phyloP scores from a whole-genome alignment of 345 rosid species.

The Gossypium ekmanianum region DNA sequence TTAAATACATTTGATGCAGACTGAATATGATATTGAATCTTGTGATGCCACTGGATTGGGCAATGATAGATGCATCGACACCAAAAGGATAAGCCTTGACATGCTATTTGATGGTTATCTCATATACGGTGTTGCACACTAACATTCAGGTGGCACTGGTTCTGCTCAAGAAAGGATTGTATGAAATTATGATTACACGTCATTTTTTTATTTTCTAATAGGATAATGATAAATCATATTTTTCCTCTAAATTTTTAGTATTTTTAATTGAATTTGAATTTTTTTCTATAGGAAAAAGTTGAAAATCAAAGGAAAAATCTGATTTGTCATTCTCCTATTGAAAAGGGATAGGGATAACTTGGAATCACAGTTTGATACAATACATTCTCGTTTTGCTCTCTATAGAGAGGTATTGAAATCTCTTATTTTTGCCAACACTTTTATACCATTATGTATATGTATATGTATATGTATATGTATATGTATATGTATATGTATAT shows the following conservation, averaged over 20 bases:
- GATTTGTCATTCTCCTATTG: no score
- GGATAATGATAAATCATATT: no score
- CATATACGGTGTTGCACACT: constrained; percentile 50
- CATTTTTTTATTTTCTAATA: no score
- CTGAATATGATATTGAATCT: constrained; percentile 62
- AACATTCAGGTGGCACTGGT: constrained; percentile 21
- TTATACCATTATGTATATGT: background rate
- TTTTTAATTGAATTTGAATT: no score
- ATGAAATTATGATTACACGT: no score
- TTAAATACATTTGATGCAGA: constrained; percentile 30
- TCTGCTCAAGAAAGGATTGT: constrained; percentile 20
- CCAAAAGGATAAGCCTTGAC: constrained; percentile 46
- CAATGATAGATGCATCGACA: constrained; percentile 35
- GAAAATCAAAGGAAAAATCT: no score
- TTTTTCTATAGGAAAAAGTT: no score
- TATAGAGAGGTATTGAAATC: constrained; percentile 55
- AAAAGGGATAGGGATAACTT: no score
- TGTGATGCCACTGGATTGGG: constrained; percentile 28
- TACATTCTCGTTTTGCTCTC: constrained; percentile 14
- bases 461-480: background rate
- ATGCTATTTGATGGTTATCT: constrained; percentile 69
- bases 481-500: no score
- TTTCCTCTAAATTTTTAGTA: no score
- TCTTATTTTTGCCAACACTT: background rate
- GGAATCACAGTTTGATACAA: no score